Evolutionary conservation across 352 stramenopile species (phyloP).

Genomic region (Globisporangium paroecandrum): DNA sequence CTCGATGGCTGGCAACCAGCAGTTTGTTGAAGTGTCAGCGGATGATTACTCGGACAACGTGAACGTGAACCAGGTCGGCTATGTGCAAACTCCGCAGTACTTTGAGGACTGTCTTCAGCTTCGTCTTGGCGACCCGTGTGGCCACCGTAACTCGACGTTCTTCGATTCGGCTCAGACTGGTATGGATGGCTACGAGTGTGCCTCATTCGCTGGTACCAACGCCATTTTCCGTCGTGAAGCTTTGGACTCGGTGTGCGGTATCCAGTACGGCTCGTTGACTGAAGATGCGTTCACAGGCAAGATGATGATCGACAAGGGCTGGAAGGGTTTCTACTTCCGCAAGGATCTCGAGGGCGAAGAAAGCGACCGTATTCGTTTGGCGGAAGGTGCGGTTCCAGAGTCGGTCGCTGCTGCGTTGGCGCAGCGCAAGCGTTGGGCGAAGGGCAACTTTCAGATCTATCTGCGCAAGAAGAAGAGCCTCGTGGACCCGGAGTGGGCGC

Average conservation of each 20-base stretch:
- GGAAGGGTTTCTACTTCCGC: slow-evolving; percentile 75
- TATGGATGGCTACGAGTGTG: slow-evolving; percentile 71
- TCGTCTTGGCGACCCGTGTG: slow-evolving; percentile 54
- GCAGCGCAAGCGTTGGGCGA: slow-evolving; percentile 72
- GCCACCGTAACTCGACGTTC: slow-evolving; percentile 71
- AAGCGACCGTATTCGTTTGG: slow-evolving; percentile 61
- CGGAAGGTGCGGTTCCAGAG: slow-evolving; percentile 63
- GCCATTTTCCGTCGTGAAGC: slow-evolving; percentile 74
- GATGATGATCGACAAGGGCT: slow-evolving; percentile 81
- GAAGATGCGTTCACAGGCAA: slow-evolving; percentile 76
- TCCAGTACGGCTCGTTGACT: slow-evolving; percentile 67
- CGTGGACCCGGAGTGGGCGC: slow-evolving; percentile 54
- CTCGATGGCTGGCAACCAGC: slow-evolving; percentile 17
- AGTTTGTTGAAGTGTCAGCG: slow-evolving; percentile 47
- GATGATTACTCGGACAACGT: slow-evolving; percentile 76
- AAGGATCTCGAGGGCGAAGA: slow-evolving; percentile 74
- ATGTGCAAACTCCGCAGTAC: slow-evolving; percentile 73
- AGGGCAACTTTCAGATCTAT: slow-evolving; percentile 74
- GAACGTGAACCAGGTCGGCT: slow-evolving; percentile 65
- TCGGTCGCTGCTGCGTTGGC: slow-evolving; percentile 55
- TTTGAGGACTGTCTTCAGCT: slow-evolving; percentile 70
- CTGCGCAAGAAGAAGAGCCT: slow-evolving; percentile 60
- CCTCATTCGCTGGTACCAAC: slow-evolving; percentile 72
- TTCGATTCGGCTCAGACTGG: slow-evolving; percentile 71
- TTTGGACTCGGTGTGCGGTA: slow-evolving; percentile 66